Base-by-base conservation (phyloP, 148 eudicot genomes). In the Polygonum maritimum region DNA sequence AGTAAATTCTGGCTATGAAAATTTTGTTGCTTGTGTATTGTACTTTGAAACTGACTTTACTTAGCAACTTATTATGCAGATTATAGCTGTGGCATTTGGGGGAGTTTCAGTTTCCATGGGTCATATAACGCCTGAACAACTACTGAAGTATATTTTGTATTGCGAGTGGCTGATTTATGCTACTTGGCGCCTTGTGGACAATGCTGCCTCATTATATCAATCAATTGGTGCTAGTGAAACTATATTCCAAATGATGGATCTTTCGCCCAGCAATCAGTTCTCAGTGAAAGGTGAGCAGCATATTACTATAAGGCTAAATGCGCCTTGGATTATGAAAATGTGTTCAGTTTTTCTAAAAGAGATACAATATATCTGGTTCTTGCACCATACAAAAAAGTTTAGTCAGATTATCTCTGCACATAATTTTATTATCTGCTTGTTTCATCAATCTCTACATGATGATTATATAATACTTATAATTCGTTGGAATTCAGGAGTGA, bases 111-210 rank as follows among this genome's bases (percentile, higher is more conserved):
- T 87, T 52, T 48, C 83, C 41, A 77, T 77, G 52, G 86, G 90
- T 57, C 88, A 81, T 80, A 76, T 82, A 78, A 81, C 86, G 31
- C 76, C 86, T 81, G 90, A 87, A 83, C 83, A 87, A 75, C 83
- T 87, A 39, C 78, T 83, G 70, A 87, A 85, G 79, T 87, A 87
- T 63, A 83, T 87, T 44, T 80, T 87, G 67, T 87, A 87, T 79
- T 87, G 90, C 35, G 90, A 87, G 76, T 87, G 90, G 90, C 78
- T 87, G 79, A 85, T 87, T 47, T 85, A 83, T 78, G 90, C 90
- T 36, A 85, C 90, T 48, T 87, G 88, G 86, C 83, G 90, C 74
- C 52, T 85, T 70, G 81, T 77, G 75, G 84, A 85, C 77, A 85
- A 78, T 74, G 63, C 80, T 26, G 76, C 83, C 49, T 87, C 90